A percentile compares a stretch with the other conserved stretches of the same genome.
Evolutionary conservation across 176 grass and related monocot genomes (phyloP).

Genomic region (Bothriochloa decipiens): DNA sequence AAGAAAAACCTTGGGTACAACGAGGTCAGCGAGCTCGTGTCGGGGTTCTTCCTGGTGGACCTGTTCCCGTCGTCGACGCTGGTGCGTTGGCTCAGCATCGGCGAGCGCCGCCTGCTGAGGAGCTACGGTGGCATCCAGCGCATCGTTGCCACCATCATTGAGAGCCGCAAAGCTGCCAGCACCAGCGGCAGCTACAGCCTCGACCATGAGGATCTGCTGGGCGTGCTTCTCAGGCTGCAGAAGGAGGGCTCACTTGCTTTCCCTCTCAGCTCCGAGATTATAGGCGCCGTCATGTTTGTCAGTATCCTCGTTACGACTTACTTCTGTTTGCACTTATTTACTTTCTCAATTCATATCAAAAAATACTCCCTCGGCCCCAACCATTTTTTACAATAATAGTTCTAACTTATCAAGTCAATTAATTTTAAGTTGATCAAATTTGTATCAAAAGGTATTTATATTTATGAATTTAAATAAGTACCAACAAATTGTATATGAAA

Average conservation of each 20-base stretch:
- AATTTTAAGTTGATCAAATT: too few species aligned
- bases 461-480: too few species aligned
- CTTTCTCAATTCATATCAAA: neutral
- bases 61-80: slow-evolving; percentile 39
- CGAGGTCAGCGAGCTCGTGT: neutral
- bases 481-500: too few species aligned
- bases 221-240: slow-evolving; percentile 27
- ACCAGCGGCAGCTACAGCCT: too few species aligned
- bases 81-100: slow-evolving; percentile 1
- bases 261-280: slow-evolving; percentile 33
- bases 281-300: slow-evolving; percentile 16
- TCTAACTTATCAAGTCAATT: too few species aligned
- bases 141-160: neutral
- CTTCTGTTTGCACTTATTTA: neutral
- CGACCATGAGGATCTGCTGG: neutral
- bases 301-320: neutral
- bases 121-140: neutral
- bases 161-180: neutral
- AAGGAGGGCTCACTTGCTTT: neutral
- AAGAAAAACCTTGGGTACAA: too few species aligned
- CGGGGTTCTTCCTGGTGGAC: slow-evolving; percentile 1
- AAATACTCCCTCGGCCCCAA: too few species aligned
- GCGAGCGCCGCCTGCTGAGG: neutral
- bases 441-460: too few species aligned
- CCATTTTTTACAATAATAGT: too few species aligned